These are phyloP conservation scores for Gnaphalium uliginosum DNA, from an alignment of 129 eudicot species.

Conservation along the genomic window DNA sequence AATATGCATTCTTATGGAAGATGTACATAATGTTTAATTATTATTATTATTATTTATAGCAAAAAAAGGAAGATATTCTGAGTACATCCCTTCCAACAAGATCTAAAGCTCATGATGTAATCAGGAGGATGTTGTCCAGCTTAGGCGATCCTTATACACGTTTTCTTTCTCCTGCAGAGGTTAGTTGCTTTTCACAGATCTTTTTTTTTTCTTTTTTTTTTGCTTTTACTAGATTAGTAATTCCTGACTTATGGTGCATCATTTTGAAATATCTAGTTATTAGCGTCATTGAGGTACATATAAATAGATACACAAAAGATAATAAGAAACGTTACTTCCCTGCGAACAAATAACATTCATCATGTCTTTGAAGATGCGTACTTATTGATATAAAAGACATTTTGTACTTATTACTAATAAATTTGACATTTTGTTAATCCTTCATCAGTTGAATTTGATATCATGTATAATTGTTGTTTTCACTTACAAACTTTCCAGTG, in stretches of 20 bases:
- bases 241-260: not conserved
- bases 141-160: conserved; percentile 93
- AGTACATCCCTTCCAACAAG: conserved; percentile 65
- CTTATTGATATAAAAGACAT: not conserved
- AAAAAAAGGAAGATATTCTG: conserved; percentile 73
- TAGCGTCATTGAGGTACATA: not conserved
- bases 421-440: not conserved
- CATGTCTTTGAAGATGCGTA: not conserved
- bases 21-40: conserved; percentile 14
- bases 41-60: conserved; percentile 38
- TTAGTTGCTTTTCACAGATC: conserved; percentile 31
- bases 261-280: not conserved
- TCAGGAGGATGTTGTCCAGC: conserved; percentile 79
- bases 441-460: conserved; percentile 10
- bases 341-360: not conserved
- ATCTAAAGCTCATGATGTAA: conserved; percentile 84
- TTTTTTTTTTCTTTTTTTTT: too few species aligned
- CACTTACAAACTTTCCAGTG: conserved; percentile 71
- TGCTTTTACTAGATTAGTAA: not conserved
- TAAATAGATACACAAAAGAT: not conserved
- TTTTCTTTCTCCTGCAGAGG: conserved; percentile 86
- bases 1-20: too few species aligned
- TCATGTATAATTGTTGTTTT: conserved; percentile 39
- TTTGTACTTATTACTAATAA: not conserved
- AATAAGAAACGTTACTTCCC: not conserved